phyloP scores from a whole-genome alignment of 306 rosid genomes.

The Trichosanthes cucumerina region DNA sequence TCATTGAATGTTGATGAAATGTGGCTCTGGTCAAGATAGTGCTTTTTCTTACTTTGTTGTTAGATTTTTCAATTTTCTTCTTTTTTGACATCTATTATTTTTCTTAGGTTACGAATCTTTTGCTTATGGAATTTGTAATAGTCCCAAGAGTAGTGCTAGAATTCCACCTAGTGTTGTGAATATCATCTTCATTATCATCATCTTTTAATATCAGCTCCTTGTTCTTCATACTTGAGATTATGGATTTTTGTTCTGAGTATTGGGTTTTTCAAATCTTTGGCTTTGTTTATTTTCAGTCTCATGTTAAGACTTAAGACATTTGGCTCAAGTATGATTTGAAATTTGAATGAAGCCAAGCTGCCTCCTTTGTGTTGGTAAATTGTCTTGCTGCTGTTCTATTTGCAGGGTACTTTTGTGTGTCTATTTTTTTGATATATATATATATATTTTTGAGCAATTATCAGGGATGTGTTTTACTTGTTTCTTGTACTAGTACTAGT shows the following conservation, averaged over 20 bases:
- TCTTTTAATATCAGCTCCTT: neutral
- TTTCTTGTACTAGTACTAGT: neutral
- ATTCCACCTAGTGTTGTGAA: conserved; percentile 42
- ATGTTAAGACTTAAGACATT: neutral
- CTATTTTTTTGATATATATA: neutral
- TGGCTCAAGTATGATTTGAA: neutral
- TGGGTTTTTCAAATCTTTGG: neutral
- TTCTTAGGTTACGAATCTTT: neutral
- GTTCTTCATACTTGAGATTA: neutral
- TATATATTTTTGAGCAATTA: neutral
- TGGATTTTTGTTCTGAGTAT: neutral
- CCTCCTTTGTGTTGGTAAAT: too few relatives aligned
- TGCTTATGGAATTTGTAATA: conserved; percentile 18
- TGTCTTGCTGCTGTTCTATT: neutral
- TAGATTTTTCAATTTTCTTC: neutral
- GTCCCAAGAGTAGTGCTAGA: conserved; percentile 19
- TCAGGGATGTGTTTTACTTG: neutral
- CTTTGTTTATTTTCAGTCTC: neutral
- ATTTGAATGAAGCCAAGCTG: neutral
- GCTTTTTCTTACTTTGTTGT: neutral
- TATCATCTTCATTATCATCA: conserved; percentile 29
- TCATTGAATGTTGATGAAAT: neutral
- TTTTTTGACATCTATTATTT: neutral
- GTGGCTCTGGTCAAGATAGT: neutral
- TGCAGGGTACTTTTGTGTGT: neutral